A percentile compares a stretch with the other conserved stretches of the same genome.
Evolutionary conservation across 129 eudicot genomes (phyloP).

Genomic region (Daucus carota): DH1_v3.0 NC_030385.2:46741001-46741500

Average conservation of each 20-base stretch:
- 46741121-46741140: constrained; percentile 51
- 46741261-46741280: neutral
- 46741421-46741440: constrained; percentile 42
- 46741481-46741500: constrained; percentile 57
- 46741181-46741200: neutral
- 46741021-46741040: too few relatives aligned
- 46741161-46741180: constrained; percentile 47
- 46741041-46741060: neutral
- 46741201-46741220: too few relatives aligned
- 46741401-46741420: neutral
- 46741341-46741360: constrained; percentile 22
- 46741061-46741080: neutral
- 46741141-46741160: constrained; percentile 40
- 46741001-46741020: constrained; percentile 70
- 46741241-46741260: too few relatives aligned
- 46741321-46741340: constrained; percentile 54
- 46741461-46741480: constrained; percentile 56
- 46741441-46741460: constrained; percentile 46
- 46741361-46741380: neutral
- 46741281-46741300: constrained; percentile 8
- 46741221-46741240: too few relatives aligned
- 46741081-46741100: constrained; percentile 29
- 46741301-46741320: constrained; percentile 66
- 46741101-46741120: constrained; percentile 47
- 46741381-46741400: neutral